Evolutionary conservation across 768 basidiomycete species (phyloP).

Genomic region (Phylloporus arenicola): DNA sequence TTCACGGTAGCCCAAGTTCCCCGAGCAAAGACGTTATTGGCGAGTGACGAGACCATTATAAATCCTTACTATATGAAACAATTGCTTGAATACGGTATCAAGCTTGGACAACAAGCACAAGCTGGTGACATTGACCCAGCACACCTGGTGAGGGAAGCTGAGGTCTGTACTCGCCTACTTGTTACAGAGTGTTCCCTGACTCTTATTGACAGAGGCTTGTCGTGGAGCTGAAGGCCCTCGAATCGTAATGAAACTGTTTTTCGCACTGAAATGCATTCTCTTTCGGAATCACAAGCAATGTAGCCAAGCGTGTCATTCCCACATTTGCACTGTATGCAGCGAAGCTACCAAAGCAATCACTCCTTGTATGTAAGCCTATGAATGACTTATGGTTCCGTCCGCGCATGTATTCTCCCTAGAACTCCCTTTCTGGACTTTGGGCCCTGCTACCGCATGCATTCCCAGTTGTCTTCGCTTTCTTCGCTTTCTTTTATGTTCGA

Average conservation of each 20-base stretch:
- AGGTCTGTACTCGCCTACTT: slow-evolving; percentile 36
- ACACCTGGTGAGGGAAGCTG: slow-evolving; percentile 47
- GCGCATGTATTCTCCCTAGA: slow-evolving; percentile 26
- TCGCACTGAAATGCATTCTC: slow-evolving; percentile 1
- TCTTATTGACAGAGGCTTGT: slow-evolving; percentile 48
- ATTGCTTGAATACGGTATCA: slow-evolving; percentile 65
- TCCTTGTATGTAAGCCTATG: slow-evolving; percentile 30
- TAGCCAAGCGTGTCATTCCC: slow-evolving; percentile 21
- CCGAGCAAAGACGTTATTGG: slow-evolving; percentile 32
- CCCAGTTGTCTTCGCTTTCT: slow-evolving; percentile 24
- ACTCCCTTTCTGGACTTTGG: slow-evolving; percentile 8
- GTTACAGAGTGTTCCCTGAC: not conserved
- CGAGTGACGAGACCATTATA: slow-evolving; percentile 62
- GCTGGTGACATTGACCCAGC: slow-evolving; percentile 42
- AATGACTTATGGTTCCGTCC: slow-evolving; percentile 11
- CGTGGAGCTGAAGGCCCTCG: slow-evolving; percentile 52
- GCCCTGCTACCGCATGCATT: slow-evolving; percentile 17
- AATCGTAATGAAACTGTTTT: slow-evolving; percentile 25
- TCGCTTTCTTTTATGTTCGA: slow-evolving; percentile 15
- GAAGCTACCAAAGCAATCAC: slow-evolving; percentile 22
- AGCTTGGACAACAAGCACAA: slow-evolving; percentile 42
- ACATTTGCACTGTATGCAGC: slow-evolving; percentile 26
- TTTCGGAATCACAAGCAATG: slow-evolving; percentile 20
- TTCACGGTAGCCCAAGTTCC: slow-evolving; percentile 21
- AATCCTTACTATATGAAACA: slow-evolving; percentile 79